Evolutionary conservation across 129 eudicot species (phyloP), one percentile per base, ranked within the genome.

Genomic region (Flaveria trinervia): DNA sequence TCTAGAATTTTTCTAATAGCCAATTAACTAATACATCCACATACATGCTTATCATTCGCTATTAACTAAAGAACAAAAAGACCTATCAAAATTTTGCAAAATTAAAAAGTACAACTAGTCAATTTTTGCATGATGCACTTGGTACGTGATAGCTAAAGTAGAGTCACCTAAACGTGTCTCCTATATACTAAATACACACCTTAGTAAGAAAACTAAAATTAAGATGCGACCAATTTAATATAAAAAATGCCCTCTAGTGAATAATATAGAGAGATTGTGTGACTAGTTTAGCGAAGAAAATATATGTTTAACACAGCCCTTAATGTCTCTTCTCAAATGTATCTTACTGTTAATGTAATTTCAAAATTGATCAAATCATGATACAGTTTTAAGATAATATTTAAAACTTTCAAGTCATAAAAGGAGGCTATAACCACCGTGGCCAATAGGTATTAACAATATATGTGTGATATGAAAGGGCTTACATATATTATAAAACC

Each of bases 381-480:
- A 65, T 65, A 66, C 61, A 62, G 46, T 28, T 49, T 36, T 45
- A 45, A 1, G 9, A 2, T 45, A 45, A 45, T 45, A 36, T 45
- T 1, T 45, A 10, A 45, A 8, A 71, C 30, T 26, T 71, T 11
- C 52, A 55, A 72, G 76, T 72, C 65, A 17, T 72, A 12, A 72
- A 49, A 30, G 65, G 8, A 20, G 25, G 76, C 64, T 71, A 68
- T 14, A 48, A 25, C 26, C 39, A 36, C 41, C 41, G 6, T 36
- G 41, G 7, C 41, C 41, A 36, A 36, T 36, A 36, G 41, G 41
- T 36, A 36, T 36, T 23, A 51, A 52, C 48, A 71, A 71, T 52
- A 72, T 12, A 7, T 55, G 18, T 52, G 20, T 54, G 18, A 55
- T 8, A 36, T 18, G 30, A 36, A 11, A 7, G 9, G n/a, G 0